phyloP scores from a whole-genome alignment of 2,329 filamentous ascomycete species.

The Neocucurbitaria cava region DNA sequence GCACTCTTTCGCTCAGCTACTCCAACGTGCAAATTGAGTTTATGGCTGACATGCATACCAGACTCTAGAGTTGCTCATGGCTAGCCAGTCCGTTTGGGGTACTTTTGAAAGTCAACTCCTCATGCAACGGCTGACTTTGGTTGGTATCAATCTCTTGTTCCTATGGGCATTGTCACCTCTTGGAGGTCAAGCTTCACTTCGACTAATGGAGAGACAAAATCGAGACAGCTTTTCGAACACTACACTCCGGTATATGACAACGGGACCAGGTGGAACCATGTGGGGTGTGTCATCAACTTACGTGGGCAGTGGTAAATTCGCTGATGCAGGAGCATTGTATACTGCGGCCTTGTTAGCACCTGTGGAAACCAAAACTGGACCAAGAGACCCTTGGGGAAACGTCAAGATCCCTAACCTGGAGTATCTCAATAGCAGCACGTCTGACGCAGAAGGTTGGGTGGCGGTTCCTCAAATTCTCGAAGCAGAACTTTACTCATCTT shows the following conservation, averaged over 20 bases:
- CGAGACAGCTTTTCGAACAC: neutral
- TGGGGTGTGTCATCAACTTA: conserved; percentile 23
- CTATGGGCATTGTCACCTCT: conserved; percentile 48
- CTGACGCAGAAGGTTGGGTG: conserved; percentile 32
- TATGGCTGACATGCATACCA: conserved; percentile 11
- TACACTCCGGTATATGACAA: conserved; percentile 38
- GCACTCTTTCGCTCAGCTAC: neutral
- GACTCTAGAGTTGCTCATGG: conserved; percentile 46
- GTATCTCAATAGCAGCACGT: conserved; percentile 1
- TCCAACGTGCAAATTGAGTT: too few relatives aligned
- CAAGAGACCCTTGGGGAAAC: conserved; percentile 44
- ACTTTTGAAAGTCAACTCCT: conserved; percentile 44
- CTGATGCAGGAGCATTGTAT: conserved; percentile 33
- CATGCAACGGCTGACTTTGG: conserved; percentile 37
- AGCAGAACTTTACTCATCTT: conserved; percentile 35
- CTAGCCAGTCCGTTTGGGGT: conserved; percentile 48
- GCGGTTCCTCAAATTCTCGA: conserved; percentile 11
- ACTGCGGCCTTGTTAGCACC: conserved; percentile 36
- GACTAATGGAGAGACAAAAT: conserved; percentile 29
- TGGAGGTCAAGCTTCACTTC: conserved; percentile 47
- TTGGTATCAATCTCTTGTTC: conserved; percentile 42
- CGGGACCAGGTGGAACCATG: conserved; percentile 27
- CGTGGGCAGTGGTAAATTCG: conserved; percentile 18
- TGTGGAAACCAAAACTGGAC: conserved; percentile 25
- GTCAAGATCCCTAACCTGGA: conserved; percentile 42